These are phyloP conservation scores for Amylostereum areolatum DNA, from an alignment of 1,284 basidiomycete species.

Conservation along the genomic window DNA sequence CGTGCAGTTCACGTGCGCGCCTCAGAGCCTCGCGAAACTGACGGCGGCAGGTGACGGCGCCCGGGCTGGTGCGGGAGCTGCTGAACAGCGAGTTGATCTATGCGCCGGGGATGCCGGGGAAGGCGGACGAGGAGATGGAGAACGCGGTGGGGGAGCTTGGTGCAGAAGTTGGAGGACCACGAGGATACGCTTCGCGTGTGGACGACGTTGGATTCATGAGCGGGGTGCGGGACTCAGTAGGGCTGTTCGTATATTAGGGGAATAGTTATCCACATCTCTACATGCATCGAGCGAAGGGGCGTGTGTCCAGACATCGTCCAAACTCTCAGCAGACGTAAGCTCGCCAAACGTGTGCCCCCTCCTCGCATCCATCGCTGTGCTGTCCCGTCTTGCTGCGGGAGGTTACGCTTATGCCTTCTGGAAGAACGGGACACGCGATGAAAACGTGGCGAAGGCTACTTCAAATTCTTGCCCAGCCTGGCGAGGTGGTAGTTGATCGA, in stretches of 20 bases:
- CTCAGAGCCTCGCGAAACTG: slow-evolving; percentile 39
- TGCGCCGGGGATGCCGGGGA: slow-evolving; percentile 38
- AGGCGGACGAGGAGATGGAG: slow-evolving; percentile 33
- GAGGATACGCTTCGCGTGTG: slow-evolving; percentile 63
- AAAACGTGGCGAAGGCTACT: slow-evolving; percentile 29
- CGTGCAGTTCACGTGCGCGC: slow-evolving; percentile 50
- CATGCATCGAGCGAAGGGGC: too few relatives aligned
- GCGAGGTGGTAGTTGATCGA: slow-evolving; percentile 85
- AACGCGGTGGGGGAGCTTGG: slow-evolving; percentile 38
- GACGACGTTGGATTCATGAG: slow-evolving; percentile 38
- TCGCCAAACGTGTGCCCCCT: too few relatives aligned
- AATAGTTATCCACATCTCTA: not conserved
- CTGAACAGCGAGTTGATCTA: slow-evolving; percentile 55
- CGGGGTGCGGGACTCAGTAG: not conserved
- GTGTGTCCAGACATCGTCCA: too few relatives aligned
- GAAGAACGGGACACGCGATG: not conserved
- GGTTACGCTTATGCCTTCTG: too few relatives aligned
- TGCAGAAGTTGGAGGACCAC: slow-evolving; percentile 53
- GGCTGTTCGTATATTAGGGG: not conserved
- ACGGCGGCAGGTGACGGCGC: slow-evolving; percentile 33
- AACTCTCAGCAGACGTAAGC: too few relatives aligned
- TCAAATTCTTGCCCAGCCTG: slow-evolving; percentile 65
- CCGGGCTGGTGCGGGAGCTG: slow-evolving; percentile 32
- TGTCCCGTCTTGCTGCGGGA: too few relatives aligned
- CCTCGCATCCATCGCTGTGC: too few relatives aligned